Evolutionary conservation across 176 grass and related monocot genomes (phyloP), one percentile per base, ranked within the genome.

Genomic region (Oryza brachyantha): DNA sequence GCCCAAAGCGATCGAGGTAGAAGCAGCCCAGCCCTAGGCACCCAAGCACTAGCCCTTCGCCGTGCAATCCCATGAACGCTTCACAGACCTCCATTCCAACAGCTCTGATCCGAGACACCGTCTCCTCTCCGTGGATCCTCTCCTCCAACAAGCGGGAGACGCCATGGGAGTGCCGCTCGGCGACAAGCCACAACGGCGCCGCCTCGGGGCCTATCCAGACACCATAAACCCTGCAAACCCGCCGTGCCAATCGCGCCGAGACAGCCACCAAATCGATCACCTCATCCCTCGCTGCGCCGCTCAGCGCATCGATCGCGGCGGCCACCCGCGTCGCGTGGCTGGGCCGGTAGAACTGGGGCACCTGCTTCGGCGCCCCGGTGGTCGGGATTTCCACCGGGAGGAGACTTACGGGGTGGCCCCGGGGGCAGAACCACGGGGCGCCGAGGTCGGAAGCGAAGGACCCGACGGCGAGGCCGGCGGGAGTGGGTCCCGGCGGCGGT

Each of bases 181-280:
- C 93, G 80, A 94, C 72, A 74, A 99, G 61, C 90, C 88, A 99
- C 81, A 95, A 81, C 26, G 63, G 76, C n/a, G 78, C 36, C 34
- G 48, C 37, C 17, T 85, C 76, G 0, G 73, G 10, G 24, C 74
- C 76, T 81, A 93, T 86, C 96, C 92, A 98, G 26, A 89, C 61
- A 1, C 92, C 92, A 63, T 93, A 94, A 75, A 92, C 66, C 82
- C 83, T 91, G 68, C 89, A 93, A 64, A 91, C 64, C 55, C 62
- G 64, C 37, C 74, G 80, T 12, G 68, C 60, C 48, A 78, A 21
- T 63, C 74, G 88, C 28, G 50, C 68, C 22, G 87, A 87, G 55
- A 80, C 78, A 4, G 76, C 88, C 29, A 89, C 66, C 64, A 99
- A 63, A 85, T 86, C 83, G 66, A 59, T 2, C 50, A 93, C 61